phyloP scores from a whole-genome alignment of 2,329 filamentous ascomycete genomes.

The Hymenoscyphus repandus region DNA sequence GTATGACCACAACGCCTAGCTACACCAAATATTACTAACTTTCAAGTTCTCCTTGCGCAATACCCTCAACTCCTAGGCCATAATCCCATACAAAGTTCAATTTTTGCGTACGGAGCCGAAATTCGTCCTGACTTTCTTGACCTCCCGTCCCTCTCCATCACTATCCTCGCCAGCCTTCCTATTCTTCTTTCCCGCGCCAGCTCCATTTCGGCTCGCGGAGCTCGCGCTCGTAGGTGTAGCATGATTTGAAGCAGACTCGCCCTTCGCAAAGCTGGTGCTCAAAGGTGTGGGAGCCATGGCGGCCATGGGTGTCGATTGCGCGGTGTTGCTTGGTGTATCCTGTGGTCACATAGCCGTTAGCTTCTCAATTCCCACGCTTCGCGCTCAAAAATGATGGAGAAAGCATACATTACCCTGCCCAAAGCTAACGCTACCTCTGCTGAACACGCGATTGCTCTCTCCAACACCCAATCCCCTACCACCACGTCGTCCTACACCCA shows the following conservation, averaged over 20 bases:
- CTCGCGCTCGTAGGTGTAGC: constrained; percentile 51
- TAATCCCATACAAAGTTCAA: neutral
- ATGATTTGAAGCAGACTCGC: constrained; percentile 41
- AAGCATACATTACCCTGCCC: neutral
- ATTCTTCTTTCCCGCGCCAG: constrained; percentile 40
- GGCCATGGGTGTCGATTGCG: constrained; percentile 26
- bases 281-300: constrained; percentile 50
- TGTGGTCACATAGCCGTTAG: constrained; percentile 6
- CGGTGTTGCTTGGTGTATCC: constrained; percentile 28
- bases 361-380: neutral
- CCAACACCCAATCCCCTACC: constrained; percentile 55
- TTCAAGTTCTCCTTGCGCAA: neutral
- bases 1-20: too few species aligned
- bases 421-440: constrained; percentile 49
- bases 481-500: constrained; percentile 57
- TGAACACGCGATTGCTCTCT: constrained; percentile 60
- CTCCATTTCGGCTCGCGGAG: constrained; percentile 32
- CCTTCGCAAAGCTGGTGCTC: constrained; percentile 48
- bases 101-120: constrained; percentile 27
- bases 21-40: neutral
- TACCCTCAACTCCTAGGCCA: neutral
- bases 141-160: constrained; percentile 49
- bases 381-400: neutral
- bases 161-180: constrained; percentile 51
- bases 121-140: constrained; percentile 30